These are phyloP conservation scores for Mycosphaerella sp. DNA, from an alignment of 2,329 filamentous ascomycete species.

Conservation along the genomic window DNA sequence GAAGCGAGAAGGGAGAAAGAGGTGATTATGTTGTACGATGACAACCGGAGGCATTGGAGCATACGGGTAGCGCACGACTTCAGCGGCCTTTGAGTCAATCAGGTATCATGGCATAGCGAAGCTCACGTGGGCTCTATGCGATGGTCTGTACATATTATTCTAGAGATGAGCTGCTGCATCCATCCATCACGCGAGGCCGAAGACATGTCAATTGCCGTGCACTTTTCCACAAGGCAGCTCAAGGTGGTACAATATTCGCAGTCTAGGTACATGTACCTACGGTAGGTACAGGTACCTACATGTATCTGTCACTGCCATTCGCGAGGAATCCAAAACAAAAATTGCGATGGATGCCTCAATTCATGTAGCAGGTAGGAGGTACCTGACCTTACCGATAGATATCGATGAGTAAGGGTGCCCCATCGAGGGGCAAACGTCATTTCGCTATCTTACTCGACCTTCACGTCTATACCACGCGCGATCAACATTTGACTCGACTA, in stretches of 20 bases:
- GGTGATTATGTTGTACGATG: constrained; percentile 7
- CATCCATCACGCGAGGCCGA: constrained; percentile 1
- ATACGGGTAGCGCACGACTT: neutral
- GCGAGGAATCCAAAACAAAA: no score
- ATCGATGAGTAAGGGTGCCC: neutral
- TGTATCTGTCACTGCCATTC: no score
- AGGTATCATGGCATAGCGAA: constrained; percentile 3
- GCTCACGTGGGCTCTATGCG: constrained; percentile 1
- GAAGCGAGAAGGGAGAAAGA: neutral
- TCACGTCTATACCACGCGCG: no score
- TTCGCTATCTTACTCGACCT: no score
- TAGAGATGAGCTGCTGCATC: constrained; percentile 2
- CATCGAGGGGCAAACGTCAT: neutral
- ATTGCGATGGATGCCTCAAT: no score
- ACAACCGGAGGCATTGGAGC: neutral
- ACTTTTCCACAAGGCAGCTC: neutral
- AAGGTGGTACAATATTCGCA: neutral
- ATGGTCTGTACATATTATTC: constrained; percentile 17
- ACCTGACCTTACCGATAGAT: no score
- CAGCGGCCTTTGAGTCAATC: neutral
- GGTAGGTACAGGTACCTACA: no score
- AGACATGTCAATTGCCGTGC: constrained; percentile 3
- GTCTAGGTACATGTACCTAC: neutral
- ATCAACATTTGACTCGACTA: neutral
- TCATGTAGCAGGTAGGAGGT: no score